Evolutionary conservation across 176 grass and related monocot genomes (phyloP), one percentile per base, ranked within the genome.

Genomic region (Cenchrus fungigraminus): DNA sequence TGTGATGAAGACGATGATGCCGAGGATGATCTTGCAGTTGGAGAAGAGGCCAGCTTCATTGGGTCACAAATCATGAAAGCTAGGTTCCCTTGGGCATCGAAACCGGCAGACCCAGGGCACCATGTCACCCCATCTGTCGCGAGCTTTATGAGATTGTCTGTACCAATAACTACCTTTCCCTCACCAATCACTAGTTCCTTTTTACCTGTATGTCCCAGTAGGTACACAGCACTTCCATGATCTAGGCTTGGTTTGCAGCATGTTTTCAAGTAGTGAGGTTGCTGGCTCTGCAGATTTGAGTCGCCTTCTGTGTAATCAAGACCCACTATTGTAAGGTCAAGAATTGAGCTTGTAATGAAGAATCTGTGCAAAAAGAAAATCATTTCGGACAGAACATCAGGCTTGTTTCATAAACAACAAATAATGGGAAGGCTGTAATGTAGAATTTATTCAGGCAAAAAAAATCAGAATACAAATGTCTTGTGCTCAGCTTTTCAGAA

Each of bases 41-140:
- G 93, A 69, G 93, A 95, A 12, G 90, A 93, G 47, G 95, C 92
- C 47, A 97, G 80, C 82, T 95, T 97, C 95, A 97, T 97, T 28
- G 95, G 95, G 84, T 97, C 95, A 74, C 95, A 97, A 32, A 97
- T 86, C 90, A 97, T 93, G 72, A 97, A 97, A 76, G 95, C 95
- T 73, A 97, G 83, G 44, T 93, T 97, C 65, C 95, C 95, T 75
- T 97, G 88, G 63, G 81, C 88, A 57, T 97, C 95, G 22, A 97
- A 97, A 82, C 95, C 95, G 1, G 92, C 95, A 73, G 95, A 97
- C 65, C 95, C 95, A 42, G 90, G 92, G 22, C 92, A 87, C 89
- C 90, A 89, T 76, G 92, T 75, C 12, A 84, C 79, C 59, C 95
- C 95, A 84, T 90, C 87, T 0, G 80, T 91, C 0, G 76, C 78